Percentiles rank a stretch among this genome's conserved stretches.
These are phyloP conservation scores for Bolboschoenus planiculmis DNA, from an alignment of 176 grass and related monocot species.

Conservation along the genomic window DNA sequence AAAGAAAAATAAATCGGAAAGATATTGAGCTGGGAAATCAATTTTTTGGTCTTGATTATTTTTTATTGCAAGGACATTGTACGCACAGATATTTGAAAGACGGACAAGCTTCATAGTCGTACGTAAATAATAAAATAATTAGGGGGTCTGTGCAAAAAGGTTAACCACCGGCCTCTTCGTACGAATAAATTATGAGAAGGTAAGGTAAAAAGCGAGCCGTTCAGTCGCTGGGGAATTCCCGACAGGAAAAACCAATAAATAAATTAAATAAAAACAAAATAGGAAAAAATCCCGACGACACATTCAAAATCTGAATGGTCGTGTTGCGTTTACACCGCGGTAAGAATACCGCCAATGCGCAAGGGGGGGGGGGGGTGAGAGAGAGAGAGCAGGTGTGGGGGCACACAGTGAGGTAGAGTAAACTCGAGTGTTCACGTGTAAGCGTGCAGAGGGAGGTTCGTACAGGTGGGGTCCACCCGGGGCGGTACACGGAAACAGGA, in stretches of 20 bases:
- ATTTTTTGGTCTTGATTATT: too few species aligned
- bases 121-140: background rate
- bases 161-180: background rate
- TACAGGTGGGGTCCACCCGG: background rate
- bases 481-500: conserved; percentile 8
- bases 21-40: too few species aligned
- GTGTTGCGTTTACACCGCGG: background rate
- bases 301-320: background rate
- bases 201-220: background rate
- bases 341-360: background rate
- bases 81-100: too few species aligned
- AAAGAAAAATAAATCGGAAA: too few species aligned
- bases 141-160: background rate
- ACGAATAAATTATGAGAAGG: background rate
- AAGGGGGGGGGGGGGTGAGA: too few species aligned
- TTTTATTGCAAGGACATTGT: too few species aligned
- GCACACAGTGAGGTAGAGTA: background rate
- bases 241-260: conserved; percentile 10
- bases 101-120: too few species aligned
- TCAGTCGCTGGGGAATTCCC: conserved; percentile 26
- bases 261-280: background rate
- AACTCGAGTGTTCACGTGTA: conserved; percentile 29
- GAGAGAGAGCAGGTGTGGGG: background rate
- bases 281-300: background rate
- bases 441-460: conserved; percentile 3